Conservation (phyloP, 805 yeast genomes). For the Candida morakotiae region DNA sequence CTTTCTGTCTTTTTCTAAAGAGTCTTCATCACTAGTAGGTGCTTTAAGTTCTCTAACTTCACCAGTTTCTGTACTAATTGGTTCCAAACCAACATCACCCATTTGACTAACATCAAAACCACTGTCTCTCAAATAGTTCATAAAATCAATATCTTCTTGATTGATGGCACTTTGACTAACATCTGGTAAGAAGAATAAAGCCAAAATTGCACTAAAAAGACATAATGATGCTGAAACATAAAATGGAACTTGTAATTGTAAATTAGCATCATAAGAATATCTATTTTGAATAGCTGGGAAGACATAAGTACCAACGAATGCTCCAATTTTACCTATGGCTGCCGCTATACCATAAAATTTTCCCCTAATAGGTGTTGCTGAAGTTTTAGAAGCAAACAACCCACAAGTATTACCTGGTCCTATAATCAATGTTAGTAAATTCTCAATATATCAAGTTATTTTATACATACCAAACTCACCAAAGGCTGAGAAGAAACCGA, state of each 20-base stretch:
- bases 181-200: slow-evolving; percentile 70
- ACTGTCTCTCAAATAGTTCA: slow-evolving; percentile 58
- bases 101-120: slow-evolving; percentile 68
- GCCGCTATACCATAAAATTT: slow-evolving; percentile 90
- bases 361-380: slow-evolving; percentile 85
- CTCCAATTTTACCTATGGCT: slow-evolving; percentile 89
- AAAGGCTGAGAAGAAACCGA: slow-evolving; percentile 79
- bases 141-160: slow-evolving; percentile 70
- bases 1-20: background rate
- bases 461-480: slow-evolving; percentile 80
- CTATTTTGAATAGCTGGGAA: slow-evolving; percentile 75
- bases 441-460: too few relatives aligned
- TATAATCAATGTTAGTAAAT: too few relatives aligned
- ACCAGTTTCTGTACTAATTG: too few relatives aligned
- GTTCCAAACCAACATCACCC: too few relatives aligned
- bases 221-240: slow-evolving; percentile 79
- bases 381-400: slow-evolving; percentile 77
- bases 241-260: slow-evolving; percentile 73
- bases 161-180: slow-evolving; percentile 81
- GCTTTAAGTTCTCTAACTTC: slow-evolving; percentile 1
- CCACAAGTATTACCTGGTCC: slow-evolving; percentile 93
- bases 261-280: slow-evolving; percentile 38
- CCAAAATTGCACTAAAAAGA: slow-evolving; percentile 63
- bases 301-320: slow-evolving; percentile 83
- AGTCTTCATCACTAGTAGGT: background rate